Base-by-base conservation (phyloP, 148 eudicot genomes). In the Gaultheria prostrata region DNA sequence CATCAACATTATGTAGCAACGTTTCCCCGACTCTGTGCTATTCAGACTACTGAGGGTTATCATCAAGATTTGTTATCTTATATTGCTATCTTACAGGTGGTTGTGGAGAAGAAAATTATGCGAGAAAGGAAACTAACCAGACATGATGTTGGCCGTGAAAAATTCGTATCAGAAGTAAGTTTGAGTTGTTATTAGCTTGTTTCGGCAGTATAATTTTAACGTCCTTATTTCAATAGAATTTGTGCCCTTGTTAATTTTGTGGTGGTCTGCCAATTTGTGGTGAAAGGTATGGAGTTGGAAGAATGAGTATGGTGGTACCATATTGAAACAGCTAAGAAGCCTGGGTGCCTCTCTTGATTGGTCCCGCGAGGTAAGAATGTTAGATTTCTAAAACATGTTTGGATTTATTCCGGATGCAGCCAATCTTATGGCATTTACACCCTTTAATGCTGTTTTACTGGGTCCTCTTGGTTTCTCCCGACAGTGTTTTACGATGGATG, bases 401-500 rank as follows among this genome's bases (percentile, higher is more conserved):
- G 24, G 54, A 39, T 78, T 15, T 57, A 56, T 24, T 78, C n/a
- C 53, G 2, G 17, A 49, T 59, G 50, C 70, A 73, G 50, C 50
- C 32, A 48, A 80, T 67, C 39, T 39, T 32, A 32, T 50, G 46
- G 72, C 35, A 51, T 76, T 32, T 18, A 11, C 77, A 81, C 21
- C 33, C 51, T 53, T 49, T 50, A 35, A 50, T 2, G 8, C 20
- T 76, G 65, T 74, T 81, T 63, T 77, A 79, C 10, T 1, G 28
- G 63, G 46, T 78, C 78, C 48, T 69, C 30, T 78, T 71, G 28
- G 15, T 84, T 84, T 49, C 45, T 80, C 24, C 75, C 39, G 17
- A 77, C 89, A 93, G 99, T 95, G 97, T 88, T 97, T 97, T 84
- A 97, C 99, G 57, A 95, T 97, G 99, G 99, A 97, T 84, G 99